Conservation (phyloP, 257 asterid genomes). For the Rhazya stricta region DNA sequence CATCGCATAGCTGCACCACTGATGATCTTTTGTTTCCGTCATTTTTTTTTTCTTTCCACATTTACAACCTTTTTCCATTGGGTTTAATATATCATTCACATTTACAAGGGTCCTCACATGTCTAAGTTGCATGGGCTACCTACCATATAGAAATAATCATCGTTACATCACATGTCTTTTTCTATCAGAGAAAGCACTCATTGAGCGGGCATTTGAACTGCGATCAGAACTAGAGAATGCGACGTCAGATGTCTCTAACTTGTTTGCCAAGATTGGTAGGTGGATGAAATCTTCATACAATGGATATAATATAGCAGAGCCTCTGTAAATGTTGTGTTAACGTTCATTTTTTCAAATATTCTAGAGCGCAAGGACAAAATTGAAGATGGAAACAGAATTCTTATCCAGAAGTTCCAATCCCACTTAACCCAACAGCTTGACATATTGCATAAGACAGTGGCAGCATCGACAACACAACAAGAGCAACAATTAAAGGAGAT, state of each 20-base stretch:
- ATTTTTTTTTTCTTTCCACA: slow-evolving; percentile 7
- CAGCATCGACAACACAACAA: slow-evolving; percentile 87
- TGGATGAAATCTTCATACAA: slow-evolving; percentile 15
- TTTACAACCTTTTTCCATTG: not conserved
- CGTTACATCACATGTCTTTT: slow-evolving; percentile 5
- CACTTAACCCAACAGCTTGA: slow-evolving; percentile 88
- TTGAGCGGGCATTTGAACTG: slow-evolving; percentile 84
- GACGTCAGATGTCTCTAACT: slow-evolving; percentile 76
- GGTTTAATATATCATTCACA: not conserved
- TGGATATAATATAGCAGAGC: not conserved
- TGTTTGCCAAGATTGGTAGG: slow-evolving; percentile 92
- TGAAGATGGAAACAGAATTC: slow-evolving; percentile 79
- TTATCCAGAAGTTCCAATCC: slow-evolving; percentile 70
- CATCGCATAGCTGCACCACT: not conserved
- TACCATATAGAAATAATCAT: not conserved
- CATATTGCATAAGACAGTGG: slow-evolving; percentile 70
- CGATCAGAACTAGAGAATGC: slow-evolving; percentile 89
- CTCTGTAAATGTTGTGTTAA: slow-evolving; percentile 11
- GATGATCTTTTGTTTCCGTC: not conserved
- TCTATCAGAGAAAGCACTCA: slow-evolving; percentile 78
- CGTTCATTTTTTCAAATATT: slow-evolving; percentile 17
- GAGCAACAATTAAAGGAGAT: slow-evolving; percentile 78
- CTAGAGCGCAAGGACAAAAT: slow-evolving; percentile 92
- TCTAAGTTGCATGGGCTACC: not conserved
- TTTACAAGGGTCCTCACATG: not conserved